These are phyloP conservation scores for Coemansia aciculifera DNA, from an alignment of 192 early-diverging fungal genomes.

Conservation along the genomic window DNA sequence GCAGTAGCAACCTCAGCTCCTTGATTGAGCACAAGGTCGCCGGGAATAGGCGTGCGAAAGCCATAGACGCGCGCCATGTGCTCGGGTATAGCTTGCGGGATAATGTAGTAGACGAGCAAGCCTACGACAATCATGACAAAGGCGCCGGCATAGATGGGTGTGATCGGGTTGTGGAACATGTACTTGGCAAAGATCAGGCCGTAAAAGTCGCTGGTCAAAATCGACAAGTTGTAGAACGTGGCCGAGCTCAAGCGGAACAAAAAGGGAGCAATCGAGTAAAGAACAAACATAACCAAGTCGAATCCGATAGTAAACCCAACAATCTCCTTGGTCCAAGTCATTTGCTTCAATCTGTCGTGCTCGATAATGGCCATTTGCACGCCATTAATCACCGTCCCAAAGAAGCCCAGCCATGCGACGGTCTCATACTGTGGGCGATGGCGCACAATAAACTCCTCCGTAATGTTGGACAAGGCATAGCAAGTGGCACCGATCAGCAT, in stretches of 20 bases:
- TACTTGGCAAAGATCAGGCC: constrained; percentile 72
- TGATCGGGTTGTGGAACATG: constrained; percentile 65
- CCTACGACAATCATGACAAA: constrained; percentile 68
- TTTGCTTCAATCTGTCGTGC: constrained; percentile 54
- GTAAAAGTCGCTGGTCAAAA: constrained; percentile 81
- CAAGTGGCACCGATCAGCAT: constrained; percentile 70
- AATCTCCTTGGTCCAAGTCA: constrained; percentile 56
- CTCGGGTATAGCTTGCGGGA: constrained; percentile 58
- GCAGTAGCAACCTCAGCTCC: background rate
- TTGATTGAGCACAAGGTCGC: constrained; percentile 31
- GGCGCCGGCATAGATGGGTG: constrained; percentile 65
- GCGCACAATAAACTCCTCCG: constrained; percentile 72
- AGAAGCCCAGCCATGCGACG: constrained; percentile 71
- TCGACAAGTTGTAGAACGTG: constrained; percentile 73
- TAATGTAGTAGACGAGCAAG: constrained; percentile 66
- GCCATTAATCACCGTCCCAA: constrained; percentile 70
- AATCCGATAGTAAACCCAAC: constrained; percentile 67
- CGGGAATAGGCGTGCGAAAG: constrained; percentile 38
- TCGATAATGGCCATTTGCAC: constrained; percentile 73
- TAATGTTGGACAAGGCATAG: constrained; percentile 73
- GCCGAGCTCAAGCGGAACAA: constrained; percentile 72
- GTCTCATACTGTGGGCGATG: constrained; percentile 74
- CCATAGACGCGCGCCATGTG: constrained; percentile 43
- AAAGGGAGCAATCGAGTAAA: constrained; percentile 72
- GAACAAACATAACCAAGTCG: constrained; percentile 66